Conservation (phyloP, 1,284 basidiomycete species). For the Heterobasidion parviporum region DNA sequence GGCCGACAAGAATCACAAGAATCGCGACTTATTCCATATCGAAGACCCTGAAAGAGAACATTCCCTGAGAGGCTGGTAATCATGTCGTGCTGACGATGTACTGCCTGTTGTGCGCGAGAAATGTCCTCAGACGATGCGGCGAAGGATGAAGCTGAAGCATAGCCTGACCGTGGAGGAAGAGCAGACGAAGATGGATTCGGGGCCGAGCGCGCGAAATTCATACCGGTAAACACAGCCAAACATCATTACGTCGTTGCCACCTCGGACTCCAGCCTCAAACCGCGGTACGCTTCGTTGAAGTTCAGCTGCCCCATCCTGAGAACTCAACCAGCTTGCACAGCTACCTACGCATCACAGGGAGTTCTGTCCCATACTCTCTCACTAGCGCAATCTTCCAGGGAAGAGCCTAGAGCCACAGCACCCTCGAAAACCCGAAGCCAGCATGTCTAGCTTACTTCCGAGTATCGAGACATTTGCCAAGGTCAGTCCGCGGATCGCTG, state of each 20-base stretch:
- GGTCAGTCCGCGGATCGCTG: conserved; percentile 3
- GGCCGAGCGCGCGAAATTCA: too few species aligned
- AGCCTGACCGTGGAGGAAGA: too few species aligned
- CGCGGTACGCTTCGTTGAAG: background rate
- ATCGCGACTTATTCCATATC: too few species aligned
- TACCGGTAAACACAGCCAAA: background rate
- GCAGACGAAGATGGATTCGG: too few species aligned
- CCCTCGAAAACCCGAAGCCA: background rate
- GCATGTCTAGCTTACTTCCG: conserved; percentile 13
- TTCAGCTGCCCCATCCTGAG: background rate
- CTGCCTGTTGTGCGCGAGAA: too few species aligned
- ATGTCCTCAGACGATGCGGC: too few species aligned
- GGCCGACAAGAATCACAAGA: too few species aligned
- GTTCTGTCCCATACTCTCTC: background rate
- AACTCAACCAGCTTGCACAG: background rate
- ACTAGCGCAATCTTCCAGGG: background rate
- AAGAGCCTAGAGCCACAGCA: background rate
- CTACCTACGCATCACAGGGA: background rate
- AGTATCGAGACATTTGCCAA: conserved; percentile 15
- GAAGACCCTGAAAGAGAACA: too few species aligned
- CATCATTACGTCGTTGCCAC: background rate
- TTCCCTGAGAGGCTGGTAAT: too few species aligned
- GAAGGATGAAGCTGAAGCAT: too few species aligned
- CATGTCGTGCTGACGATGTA: too few species aligned
- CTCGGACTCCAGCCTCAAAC: background rate